Evolutionary conservation across 495 filamentous ascomycete genomes (phyloP), one percentile per base, ranked within the genome.

Genomic region (Parathielavia hyrcaniae): DNA sequence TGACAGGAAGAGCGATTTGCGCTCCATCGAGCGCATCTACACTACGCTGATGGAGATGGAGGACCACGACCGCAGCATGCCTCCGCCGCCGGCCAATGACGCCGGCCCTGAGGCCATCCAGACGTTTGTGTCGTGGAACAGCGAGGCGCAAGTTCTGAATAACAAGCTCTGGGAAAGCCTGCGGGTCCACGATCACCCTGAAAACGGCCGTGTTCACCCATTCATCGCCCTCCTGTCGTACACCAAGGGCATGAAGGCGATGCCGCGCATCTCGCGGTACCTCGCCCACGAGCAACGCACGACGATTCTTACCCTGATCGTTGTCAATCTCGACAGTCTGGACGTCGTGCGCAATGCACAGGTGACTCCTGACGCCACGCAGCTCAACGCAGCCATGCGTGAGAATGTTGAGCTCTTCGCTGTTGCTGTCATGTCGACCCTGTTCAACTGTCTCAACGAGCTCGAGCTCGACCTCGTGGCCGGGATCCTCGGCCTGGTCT

Each of bases 161-260:
- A 74, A 84, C 56, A 81, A 85, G 61, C 77, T 98, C 5, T 97
- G 93, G 93, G 72, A 75, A 22, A 80, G 86, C 48, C 79, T 96
- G 38, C 93, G 92, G 70, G 87, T 97, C 35, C 88, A 93, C 73
- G 91, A 95, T 57, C 90, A 91, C 2, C 92, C 96, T 59, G 83
- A 87, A 41, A 80, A 81, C 13, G 81, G 83, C 13, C 78, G 78
- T 6, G 82, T 89, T 1, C 95, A 99, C 68, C 93, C 93, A 1
- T 99, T 99, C 78, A 96, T 99, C 64, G 88, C 90, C 34, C 90
- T 99, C 67, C 81, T 99, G 14, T 92, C 91, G 7, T 96, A 91
- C 68, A 82, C 82, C 49, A 99, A 99, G 75, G 95, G 93, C 64
- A 99, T 96, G 77, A 95, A 93, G 70, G 88, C 89, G 1, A 89